Evolutionary conservation across 1,284 basidiomycete genomes (phyloP).

Genomic region (Tylopilus sp.): DNA sequence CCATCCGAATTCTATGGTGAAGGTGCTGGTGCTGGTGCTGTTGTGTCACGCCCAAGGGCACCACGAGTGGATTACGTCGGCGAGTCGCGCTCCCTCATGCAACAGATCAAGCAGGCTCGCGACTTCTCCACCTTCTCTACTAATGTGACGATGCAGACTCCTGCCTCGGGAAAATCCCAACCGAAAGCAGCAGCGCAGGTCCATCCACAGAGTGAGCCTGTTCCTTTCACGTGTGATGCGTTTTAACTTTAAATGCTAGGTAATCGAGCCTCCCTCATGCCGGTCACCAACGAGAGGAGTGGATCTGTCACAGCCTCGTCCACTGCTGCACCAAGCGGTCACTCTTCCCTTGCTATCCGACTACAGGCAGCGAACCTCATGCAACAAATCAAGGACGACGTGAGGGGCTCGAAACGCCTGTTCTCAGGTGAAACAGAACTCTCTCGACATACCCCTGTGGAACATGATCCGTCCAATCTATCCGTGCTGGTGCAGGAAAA

Average conservation of each 20-base stretch:
- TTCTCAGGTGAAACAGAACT: conserved; percentile 63
- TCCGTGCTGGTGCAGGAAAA: conserved; percentile 15
- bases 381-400: conserved; percentile 77
- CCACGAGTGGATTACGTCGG: conserved; percentile 64
- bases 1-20: conserved; percentile 52
- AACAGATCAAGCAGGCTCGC: conserved; percentile 68
- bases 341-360: conserved; percentile 65
- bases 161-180: conserved; percentile 15
- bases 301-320: conserved; percentile 21
- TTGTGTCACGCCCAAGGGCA: conserved; percentile 46
- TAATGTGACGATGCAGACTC: conserved; percentile 37
- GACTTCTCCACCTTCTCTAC: conserved; percentile 73
- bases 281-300: conserved; percentile 10
- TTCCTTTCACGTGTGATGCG: not conserved
- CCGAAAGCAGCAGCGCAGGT: not conserved
- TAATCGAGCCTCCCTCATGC: conserved; percentile 9
- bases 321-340: conserved; percentile 33
- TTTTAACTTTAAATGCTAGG: conserved; percentile 12
- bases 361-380: conserved; percentile 75
- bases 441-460: conserved; percentile 41
- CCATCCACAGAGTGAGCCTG: conserved; percentile 16
- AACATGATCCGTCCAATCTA: conserved; percentile 30
- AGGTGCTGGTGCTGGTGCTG: conserved; percentile 42
- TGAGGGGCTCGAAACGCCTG: conserved; percentile 64
- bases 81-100: conserved; percentile 68